phyloP scores from a whole-genome alignment of 768 basidiomycete species.

The Gyrodon lividus region DNA sequence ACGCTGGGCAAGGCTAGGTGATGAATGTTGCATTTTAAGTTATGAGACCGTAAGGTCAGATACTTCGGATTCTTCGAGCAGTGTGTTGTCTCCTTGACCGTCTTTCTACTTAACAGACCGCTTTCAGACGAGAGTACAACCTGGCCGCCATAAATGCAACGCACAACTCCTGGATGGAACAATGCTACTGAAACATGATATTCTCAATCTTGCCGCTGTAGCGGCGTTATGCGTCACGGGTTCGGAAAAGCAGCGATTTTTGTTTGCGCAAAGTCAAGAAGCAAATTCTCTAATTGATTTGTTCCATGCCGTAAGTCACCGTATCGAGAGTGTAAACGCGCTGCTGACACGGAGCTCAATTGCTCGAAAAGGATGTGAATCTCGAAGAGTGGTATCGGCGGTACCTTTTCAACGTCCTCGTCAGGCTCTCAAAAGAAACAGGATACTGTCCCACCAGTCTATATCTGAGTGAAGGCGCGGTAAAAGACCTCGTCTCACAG shows the following conservation, averaged over 20 bases:
- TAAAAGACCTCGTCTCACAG: constrained; percentile 7
- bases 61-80: constrained; percentile 15
- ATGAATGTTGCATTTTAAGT: constrained; percentile 11
- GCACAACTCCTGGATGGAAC: constrained; percentile 15
- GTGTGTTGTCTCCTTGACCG: constrained; percentile 5
- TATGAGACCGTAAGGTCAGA: constrained; percentile 10
- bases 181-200: constrained; percentile 16
- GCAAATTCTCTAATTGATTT: constrained; percentile 19
- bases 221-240: constrained; percentile 13
- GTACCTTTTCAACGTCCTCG: constrained; percentile 15
- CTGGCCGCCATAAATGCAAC: constrained; percentile 25
- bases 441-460: constrained; percentile 21
- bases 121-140: constrained; percentile 6
- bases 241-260: constrained; percentile 1
- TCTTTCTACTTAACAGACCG: constrained; percentile 7
- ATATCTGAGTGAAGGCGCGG: neutral
- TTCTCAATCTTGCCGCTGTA: constrained; percentile 19
- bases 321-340: neutral
- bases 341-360: constrained; percentile 12
- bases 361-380: constrained; percentile 19
- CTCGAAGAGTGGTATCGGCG: constrained; percentile 19
- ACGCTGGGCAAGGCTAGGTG: constrained; percentile 7
- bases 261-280: neutral
- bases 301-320: constrained; percentile 23
- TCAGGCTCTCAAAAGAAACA: constrained; percentile 19